Evolutionary conservation across 2,329 filamentous ascomycete genomes (phyloP).

Genomic region (Fusarium tupiense): DNA sequence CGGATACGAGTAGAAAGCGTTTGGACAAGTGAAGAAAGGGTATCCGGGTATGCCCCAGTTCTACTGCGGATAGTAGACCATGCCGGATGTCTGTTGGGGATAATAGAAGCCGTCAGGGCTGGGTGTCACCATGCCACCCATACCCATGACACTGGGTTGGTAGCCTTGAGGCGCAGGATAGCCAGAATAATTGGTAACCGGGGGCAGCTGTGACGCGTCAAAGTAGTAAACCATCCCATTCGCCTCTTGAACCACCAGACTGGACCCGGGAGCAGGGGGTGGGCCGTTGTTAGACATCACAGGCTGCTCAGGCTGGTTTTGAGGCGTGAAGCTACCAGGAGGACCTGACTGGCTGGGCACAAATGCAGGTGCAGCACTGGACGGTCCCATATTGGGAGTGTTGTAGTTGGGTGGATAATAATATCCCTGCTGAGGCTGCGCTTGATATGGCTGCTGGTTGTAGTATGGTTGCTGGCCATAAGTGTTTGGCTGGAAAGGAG

Average conservation of each 20-base stretch:
- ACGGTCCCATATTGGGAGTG: slow-evolving; percentile 62
- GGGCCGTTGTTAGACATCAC: slow-evolving; percentile 46
- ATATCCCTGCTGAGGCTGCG: slow-evolving; percentile 64
- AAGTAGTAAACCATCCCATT: slow-evolving; percentile 98
- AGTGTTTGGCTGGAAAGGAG: slow-evolving; percentile 83
- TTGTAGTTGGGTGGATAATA: slow-evolving; percentile 72
- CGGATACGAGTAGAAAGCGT: slow-evolving; percentile 41
- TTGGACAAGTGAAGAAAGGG: slow-evolving; percentile 36
- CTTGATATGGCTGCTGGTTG: slow-evolving; percentile 58
- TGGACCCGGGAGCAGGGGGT: slow-evolving; percentile 47
- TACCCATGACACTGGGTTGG: slow-evolving; percentile 68
- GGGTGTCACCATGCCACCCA: slow-evolving; percentile 83
- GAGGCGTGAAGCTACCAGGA: slow-evolving; percentile 54
- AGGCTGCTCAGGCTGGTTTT: slow-evolving; percentile 52
- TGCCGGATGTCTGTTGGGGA: slow-evolving; percentile 63
- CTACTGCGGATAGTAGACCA: slow-evolving; percentile 72
- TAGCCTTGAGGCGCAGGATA: slow-evolving; percentile 64
- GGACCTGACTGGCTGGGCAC: slow-evolving; percentile 63
- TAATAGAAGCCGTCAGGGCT: slow-evolving; percentile 78
- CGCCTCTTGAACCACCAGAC: slow-evolving; percentile 81
- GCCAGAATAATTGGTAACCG: slow-evolving; percentile 58
- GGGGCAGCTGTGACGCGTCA: slow-evolving; percentile 77
- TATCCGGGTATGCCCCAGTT: slow-evolving; percentile 38
- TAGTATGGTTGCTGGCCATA: slow-evolving; percentile 69
- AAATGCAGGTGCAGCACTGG: slow-evolving; percentile 64